Evolutionary conservation across 495 filamentous ascomycete genomes (phyloP).

Genomic region (Neurospora cerealis): DNA sequence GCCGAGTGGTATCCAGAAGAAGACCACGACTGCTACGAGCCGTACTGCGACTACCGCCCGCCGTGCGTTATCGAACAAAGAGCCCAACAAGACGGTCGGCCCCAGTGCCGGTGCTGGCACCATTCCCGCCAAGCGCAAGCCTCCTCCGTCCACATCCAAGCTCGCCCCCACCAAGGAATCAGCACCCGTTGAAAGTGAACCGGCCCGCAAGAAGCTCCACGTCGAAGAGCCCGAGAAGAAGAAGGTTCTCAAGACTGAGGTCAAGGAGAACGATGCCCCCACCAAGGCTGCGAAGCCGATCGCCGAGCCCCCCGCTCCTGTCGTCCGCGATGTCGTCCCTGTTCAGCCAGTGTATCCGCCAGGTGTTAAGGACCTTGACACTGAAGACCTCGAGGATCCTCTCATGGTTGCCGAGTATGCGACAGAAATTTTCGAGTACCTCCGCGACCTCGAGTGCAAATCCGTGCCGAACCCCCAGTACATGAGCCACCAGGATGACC

Average conservation of each 20-base stretch:
- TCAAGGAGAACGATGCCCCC: constrained; percentile 34
- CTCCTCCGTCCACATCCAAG: constrained; percentile 36
- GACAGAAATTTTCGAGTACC: constrained; percentile 93
- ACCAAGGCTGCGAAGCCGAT: constrained; percentile 17
- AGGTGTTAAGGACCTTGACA: constrained; percentile 60
- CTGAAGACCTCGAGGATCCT: constrained; percentile 83
- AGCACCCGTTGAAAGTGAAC: constrained; percentile 43
- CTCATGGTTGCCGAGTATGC: constrained; percentile 98
- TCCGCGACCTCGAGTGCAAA: constrained; percentile 72
- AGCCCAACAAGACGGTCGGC: constrained; percentile 58
- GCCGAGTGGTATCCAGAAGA: constrained; percentile 72
- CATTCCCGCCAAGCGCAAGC: constrained; percentile 51
- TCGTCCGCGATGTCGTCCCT: not conserved
- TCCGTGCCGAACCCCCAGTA: constrained; percentile 87
- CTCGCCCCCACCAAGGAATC: constrained; percentile 49
- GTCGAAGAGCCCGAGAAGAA: constrained; percentile 23
- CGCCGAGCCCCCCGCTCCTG: constrained; percentile 14
- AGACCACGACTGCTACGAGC: constrained; percentile 47
- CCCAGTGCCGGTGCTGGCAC: constrained; percentile 62
- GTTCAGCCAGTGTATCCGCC: constrained; percentile 33
- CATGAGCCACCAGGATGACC: constrained; percentile 84
- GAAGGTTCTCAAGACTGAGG: constrained; percentile 16
- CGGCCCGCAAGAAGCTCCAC: constrained; percentile 40
- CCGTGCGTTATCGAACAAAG: constrained; percentile 54
- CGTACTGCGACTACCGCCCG: not conserved